phyloP scores from a whole-genome alignment of 176 grass and related monocot species.

The Carex pumila region DNA sequence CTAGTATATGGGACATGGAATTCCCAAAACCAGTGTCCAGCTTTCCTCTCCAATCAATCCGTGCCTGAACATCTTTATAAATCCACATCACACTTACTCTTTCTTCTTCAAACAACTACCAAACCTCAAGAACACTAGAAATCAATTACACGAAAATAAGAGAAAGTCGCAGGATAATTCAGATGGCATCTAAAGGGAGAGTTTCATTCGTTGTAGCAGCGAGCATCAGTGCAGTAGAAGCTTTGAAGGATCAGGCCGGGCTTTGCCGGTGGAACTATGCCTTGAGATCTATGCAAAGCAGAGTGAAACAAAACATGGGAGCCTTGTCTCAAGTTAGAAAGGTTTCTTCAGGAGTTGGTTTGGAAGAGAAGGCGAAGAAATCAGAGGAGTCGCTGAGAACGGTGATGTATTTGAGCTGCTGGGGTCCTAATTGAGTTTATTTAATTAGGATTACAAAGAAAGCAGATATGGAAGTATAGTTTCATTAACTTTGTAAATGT shows the following conservation, averaged over 20 bases:
- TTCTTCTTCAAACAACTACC: background rate
- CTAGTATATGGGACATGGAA: background rate
- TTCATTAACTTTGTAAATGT: no score
- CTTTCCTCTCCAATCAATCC: background rate
- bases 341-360: background rate
- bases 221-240: conserved; percentile 48
- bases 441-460: background rate
- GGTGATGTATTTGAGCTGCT: conserved; percentile 62
- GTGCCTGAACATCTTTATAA: background rate
- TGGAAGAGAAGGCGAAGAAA: conserved; percentile 15
- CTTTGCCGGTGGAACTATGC: conserved; percentile 73
- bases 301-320: conserved; percentile 21
- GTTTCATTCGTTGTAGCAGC: conserved; percentile 39
- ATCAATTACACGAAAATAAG: background rate
- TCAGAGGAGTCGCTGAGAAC: conserved; percentile 49
- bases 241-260: conserved; percentile 54
- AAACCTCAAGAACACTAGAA: no score
- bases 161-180: background rate
- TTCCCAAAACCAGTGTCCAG: background rate
- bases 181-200: conserved; percentile 32
- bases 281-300: conserved; percentile 24
- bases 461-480: no score
- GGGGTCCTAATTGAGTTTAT: conserved; percentile 36
- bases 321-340: conserved; percentile 17
- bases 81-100: background rate